Evolutionary conservation across 139 green algal genomes (phyloP).

Genomic region (Chlorella sp.): DNA sequence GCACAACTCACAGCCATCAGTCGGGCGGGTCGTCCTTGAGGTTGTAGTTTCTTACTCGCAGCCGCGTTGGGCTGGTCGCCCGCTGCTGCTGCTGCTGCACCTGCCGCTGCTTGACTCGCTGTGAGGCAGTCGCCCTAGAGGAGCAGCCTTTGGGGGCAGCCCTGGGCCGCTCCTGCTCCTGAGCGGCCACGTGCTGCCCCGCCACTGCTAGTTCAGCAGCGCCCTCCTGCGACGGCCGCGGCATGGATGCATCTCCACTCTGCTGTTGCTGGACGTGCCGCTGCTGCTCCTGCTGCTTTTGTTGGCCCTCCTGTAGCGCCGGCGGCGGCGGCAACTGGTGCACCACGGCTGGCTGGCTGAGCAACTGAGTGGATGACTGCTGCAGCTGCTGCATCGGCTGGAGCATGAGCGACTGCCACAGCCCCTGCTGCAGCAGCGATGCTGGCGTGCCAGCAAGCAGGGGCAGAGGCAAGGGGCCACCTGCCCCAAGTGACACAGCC

Average conservation of each 20-base stretch:
- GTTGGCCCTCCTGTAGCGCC: not conserved
- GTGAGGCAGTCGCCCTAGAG: not conserved
- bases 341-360: not conserved
- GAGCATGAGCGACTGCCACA: not conserved
- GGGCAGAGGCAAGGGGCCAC: not conserved
- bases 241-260: no score
- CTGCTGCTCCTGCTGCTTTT: not conserved
- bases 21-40: no score
- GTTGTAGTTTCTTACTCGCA: slow-evolving; percentile 27
- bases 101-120: not conserved
- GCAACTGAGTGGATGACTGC: not conserved
- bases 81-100: not conserved
- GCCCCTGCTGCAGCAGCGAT: not conserved
- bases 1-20: no score
- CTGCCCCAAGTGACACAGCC: not conserved
- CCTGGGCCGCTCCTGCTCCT: not conserved
- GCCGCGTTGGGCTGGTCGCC: not conserved
- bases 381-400: not conserved
- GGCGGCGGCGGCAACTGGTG: not conserved
- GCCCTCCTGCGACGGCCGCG: no score
- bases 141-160: not conserved
- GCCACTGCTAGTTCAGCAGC: not conserved
- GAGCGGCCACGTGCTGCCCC: not conserved
- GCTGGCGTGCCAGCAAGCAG: not conserved
- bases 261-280: not conserved